phyloP scores from a whole-genome alignment of 169 alveolate genomes.

The Cardiosporidium cionae region DNA sequence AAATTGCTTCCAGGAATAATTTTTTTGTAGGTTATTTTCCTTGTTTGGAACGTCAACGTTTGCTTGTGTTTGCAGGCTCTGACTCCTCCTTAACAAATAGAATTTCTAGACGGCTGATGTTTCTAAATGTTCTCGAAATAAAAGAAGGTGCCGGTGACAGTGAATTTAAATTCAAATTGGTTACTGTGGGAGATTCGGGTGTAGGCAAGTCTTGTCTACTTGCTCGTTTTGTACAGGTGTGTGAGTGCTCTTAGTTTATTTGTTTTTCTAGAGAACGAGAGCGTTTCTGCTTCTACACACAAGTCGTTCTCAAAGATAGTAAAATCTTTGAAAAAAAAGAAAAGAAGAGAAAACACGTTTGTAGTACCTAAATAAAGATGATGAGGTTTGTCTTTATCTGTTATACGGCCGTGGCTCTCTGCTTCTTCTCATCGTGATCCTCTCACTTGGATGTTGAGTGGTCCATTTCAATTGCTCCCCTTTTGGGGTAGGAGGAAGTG shows the following conservation, averaged over 20 bases:
- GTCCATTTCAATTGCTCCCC: too few species aligned
- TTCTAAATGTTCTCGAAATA: conserved; percentile 34
- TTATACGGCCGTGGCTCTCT: too few species aligned
- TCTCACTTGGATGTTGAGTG: too few species aligned
- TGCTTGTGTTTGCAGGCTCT: background rate
- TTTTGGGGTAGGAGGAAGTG: too few species aligned
- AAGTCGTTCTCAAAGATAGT: too few species aligned
- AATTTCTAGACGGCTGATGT: conserved; percentile 34
- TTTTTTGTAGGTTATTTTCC: background rate
- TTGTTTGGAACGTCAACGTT: background rate
- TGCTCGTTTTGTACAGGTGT: conserved; percentile 56
- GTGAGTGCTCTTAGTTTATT: background rate
- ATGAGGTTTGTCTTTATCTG: too few species aligned
- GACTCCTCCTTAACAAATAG: background rate
- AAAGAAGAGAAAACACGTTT: too few species aligned
- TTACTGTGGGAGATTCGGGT: conserved; percentile 91
- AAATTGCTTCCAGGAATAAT: background rate
- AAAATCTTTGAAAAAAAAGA: too few species aligned
- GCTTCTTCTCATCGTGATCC: too few species aligned
- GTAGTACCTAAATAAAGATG: too few species aligned
- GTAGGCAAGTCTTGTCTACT: conserved; percentile 88
- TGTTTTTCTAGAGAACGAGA: background rate
- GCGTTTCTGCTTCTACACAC: background rate
- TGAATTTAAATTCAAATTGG: conserved; percentile 74
- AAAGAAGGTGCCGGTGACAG: conserved; percentile 28